phyloP scores from a whole-genome alignment of 345 rosid genomes.

The Aethionema arabicum region DNA sequence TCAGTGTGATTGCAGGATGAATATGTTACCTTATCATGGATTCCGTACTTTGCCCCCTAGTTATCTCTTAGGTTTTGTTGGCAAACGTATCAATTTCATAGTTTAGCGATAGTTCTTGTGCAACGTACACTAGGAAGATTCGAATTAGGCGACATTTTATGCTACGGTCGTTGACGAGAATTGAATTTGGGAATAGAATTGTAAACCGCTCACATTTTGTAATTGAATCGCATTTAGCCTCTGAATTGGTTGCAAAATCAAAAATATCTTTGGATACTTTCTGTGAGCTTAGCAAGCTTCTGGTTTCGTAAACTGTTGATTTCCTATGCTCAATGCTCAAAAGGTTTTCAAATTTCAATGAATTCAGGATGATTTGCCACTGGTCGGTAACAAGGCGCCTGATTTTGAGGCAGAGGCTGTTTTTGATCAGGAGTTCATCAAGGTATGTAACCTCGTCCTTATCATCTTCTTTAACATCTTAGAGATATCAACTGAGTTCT shows the following conservation, averaged over 20 bases:
- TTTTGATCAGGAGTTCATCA: constrained; percentile 87
- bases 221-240: background rate
- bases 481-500: background rate
- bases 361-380: constrained; percentile 57
- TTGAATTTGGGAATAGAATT: background rate
- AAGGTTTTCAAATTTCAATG: background rate
- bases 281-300: too few relatives aligned
- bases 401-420: constrained; percentile 89
- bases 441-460: constrained; percentile 37
- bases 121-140: background rate
- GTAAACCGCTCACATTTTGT: background rate
- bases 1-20: too few relatives aligned
- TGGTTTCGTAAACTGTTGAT: too few relatives aligned
- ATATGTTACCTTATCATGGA: background rate
- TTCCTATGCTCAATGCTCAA: background rate
- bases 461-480: background rate
- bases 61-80: background rate
- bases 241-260: too few relatives aligned
- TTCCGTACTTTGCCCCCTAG: background rate
- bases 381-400: constrained; percentile 78
- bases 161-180: background rate
- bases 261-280: too few relatives aligned
- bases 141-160: background rate
- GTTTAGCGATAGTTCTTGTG: too few relatives aligned
- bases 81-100: too few relatives aligned